These are phyloP conservation scores for Trypanosoma cruzi DNA, from an alignment of 208 protist species.

Conservation along the genomic window DNA sequence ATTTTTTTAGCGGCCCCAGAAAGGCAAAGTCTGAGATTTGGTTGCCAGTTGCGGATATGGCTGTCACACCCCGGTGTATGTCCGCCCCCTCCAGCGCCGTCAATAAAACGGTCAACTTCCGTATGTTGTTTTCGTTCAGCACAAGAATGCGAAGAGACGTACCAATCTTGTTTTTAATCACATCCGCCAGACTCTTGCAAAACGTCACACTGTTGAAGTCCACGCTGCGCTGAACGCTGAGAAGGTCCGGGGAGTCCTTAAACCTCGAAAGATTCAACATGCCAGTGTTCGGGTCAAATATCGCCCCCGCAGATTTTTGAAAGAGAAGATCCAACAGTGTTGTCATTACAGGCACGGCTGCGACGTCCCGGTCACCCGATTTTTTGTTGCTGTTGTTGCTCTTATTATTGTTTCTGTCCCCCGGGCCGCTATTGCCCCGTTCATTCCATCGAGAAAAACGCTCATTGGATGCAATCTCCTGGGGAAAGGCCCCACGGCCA, in stretches of 20 bases:
- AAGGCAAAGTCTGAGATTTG: conserved; percentile 60
- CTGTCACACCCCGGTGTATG: conserved; percentile 66
- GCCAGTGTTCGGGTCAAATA: conserved; percentile 54
- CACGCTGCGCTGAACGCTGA: conserved; percentile 61
- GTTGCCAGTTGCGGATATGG: conserved; percentile 76
- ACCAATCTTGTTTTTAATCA: conserved; percentile 65
- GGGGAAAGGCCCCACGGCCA: conserved; percentile 13
- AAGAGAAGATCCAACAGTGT: conserved; percentile 76
- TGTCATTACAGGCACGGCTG: conserved; percentile 69
- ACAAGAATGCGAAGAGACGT: conserved; percentile 56
- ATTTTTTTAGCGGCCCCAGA: conserved; percentile 61
- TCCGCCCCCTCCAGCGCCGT: conserved; percentile 58
- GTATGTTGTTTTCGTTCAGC: conserved; percentile 76
- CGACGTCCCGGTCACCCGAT: conserved; percentile 30
- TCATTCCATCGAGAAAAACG: neutral
- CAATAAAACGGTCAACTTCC: conserved; percentile 58
- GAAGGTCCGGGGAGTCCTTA: conserved; percentile 51
- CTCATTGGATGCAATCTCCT: neutral
- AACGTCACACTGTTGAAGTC: conserved; percentile 88
- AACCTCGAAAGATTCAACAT: conserved; percentile 72
- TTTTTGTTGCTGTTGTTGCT: conserved; percentile 35
- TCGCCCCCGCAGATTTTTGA: conserved; percentile 52
- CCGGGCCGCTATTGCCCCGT: conserved; percentile 26
- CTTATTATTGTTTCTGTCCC: conserved; percentile 16
- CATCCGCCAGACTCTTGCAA: conserved; percentile 68